phyloP scores from a whole-genome alignment of 306 rosid genomes.

The Delonix regia region DNA sequence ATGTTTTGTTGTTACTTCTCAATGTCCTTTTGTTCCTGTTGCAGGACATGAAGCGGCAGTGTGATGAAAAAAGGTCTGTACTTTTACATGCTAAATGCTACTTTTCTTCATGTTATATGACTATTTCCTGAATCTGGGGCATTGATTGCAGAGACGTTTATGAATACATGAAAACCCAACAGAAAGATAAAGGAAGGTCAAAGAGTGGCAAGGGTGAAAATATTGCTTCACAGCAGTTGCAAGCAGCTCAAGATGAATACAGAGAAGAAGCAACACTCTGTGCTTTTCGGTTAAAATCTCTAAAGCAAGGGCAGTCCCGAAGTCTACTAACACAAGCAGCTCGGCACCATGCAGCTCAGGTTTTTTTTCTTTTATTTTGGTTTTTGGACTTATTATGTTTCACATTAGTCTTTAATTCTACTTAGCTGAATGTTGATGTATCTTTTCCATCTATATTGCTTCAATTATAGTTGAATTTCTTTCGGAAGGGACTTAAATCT shows the following conservation, averaged over 20 bases:
- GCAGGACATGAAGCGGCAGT: conserved; percentile 94
- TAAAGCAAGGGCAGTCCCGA: conserved; percentile 83
- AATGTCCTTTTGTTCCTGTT: conserved; percentile 39
- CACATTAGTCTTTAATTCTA: conserved; percentile 26
- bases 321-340: conserved; percentile 91
- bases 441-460: conserved; percentile 34
- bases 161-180: conserved; percentile 64
- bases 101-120: conserved; percentile 21
- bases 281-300: conserved; percentile 78
- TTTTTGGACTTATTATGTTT: conserved; percentile 18
- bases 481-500: conserved; percentile 83
- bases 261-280: conserved; percentile 78
- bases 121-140: conserved; percentile 45
- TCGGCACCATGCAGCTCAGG: conserved; percentile 93
- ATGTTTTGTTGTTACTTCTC: conserved; percentile 32
- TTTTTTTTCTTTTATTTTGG: too few relatives aligned
- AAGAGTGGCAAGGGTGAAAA: conserved; percentile 70
- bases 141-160: conserved; percentile 67
- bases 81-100: conserved; percentile 1
- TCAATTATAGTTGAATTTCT: conserved; percentile 72
- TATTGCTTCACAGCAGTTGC: conserved; percentile 64
- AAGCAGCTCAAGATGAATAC: conserved; percentile 67
- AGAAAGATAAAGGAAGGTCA: conserved; percentile 76
- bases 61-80: conserved; percentile 79
- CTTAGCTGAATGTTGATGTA: conserved; percentile 24